Evolutionary conservation across 306 rosid species (phyloP).

Genomic region (Cucurbita pepo): DNA sequence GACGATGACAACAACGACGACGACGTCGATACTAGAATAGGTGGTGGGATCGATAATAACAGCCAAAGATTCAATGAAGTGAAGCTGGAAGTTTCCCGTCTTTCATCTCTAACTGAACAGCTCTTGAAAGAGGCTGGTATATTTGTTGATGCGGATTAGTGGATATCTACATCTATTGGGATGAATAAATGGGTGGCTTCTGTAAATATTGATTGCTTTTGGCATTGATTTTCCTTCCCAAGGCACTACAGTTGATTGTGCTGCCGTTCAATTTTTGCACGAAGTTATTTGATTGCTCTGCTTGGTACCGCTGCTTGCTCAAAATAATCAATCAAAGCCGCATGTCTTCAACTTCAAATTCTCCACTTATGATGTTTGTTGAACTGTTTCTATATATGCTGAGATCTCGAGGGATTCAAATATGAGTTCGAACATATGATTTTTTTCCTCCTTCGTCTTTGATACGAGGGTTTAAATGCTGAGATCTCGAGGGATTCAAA

Average conservation of each 20-base stretch:
- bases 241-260: no score
- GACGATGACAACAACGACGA: background rate
- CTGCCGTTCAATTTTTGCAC: no score
- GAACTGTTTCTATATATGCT: background rate
- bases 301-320: background rate
- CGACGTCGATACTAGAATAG: background rate
- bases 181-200: background rate
- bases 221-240: background rate
- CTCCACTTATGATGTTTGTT: background rate
- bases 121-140: constrained; percentile 63
- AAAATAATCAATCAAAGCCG: background rate
- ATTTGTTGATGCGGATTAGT: constrained; percentile 15
- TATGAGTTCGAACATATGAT: no score
- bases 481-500: background rate
- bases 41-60: background rate
- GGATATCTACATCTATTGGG: constrained; percentile 2
- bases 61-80: constrained; percentile 24
- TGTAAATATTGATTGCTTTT: background rate
- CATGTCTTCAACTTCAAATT: background rate
- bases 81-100: constrained; percentile 37
- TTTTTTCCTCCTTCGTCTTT: no score
- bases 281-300: background rate
- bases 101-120: constrained; percentile 57
- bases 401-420: background rate
- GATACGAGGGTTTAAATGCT: no score